Evolutionary conservation across 805 yeast genomes (phyloP), one percentile per base, ranked within the genome.

Genomic region (Candida easanensis): DNA sequence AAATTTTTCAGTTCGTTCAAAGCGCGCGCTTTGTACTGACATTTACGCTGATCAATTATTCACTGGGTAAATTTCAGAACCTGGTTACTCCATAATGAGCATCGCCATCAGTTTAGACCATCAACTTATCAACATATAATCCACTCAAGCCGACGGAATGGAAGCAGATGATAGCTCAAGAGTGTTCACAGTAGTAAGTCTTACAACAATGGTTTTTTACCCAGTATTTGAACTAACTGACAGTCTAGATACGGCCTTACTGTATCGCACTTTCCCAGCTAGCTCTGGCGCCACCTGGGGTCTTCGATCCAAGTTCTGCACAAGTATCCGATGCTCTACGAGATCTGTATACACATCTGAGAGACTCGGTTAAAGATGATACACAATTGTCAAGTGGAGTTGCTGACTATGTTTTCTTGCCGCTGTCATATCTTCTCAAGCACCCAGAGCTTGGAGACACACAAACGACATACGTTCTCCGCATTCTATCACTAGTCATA

Each of bases 321-420:
- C 48, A 55, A 10, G 48, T 72, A 1, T 43, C 64, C 0, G 49
- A 60, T 4, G 61, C 72, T 1, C 48, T 76, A 21, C 58, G 56
- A 26, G 60, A 58, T 2, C 49, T 75, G 4, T 65, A 69, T 38
- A 33, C 33, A 1, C 41, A 42, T 16, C 46, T 58, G n/a, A 34
- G 26, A 2, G 38, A 41, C 0, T 39, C 54, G 17, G 46, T 70
- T 10, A 39, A 19, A 10, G 41, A 26, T 10, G 39, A 42, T 9
- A 39, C 49, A 4, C 35, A 43, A 1, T 41, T 73, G 1, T 64
- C 77, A 0, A 49, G 65, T 1, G 66, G 65, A 20, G 54, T 81
- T 16, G 84, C 84, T 0, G 85, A 82, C 47, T 80, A 81, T 45
- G 68, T 82, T 1, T 80, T 80, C 58, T 71, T 79, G 11, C 88